Evolutionary conservation across 164 flowering plant genomes (phyloP), one percentile per base, ranked within the genome.

Genomic region (Umbellularia californica): DNA sequence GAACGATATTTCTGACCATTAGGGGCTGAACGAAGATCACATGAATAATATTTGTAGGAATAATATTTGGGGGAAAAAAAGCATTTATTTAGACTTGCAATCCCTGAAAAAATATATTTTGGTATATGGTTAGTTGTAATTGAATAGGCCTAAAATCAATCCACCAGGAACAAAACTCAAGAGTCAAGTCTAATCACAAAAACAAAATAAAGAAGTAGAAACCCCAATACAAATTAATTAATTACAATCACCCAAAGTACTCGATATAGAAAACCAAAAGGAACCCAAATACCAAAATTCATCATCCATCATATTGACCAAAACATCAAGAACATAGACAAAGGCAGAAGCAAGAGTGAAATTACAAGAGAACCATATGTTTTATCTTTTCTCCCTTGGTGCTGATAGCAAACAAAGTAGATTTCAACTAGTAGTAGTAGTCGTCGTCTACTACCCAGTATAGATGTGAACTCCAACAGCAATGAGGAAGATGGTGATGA

Each of bases 401-500:
- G 10, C 47, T 41, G 47, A 6, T 9, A 7, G 47, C 9, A 41
- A 41, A 5, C 47, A 41, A 41, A 9, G 7, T 41, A 41, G 47
- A 41, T 41, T 1, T 17, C 5, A 3, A 55, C 15, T 14, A 19
- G 3, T 55, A 1, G 15, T 52, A 52, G 58, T 41, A 1, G 35
- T 30, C 0, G 35, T 41, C 0, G 10, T 41, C 10, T 7, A 41
- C 69, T 77, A 86, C 0, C 85, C 88, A 0, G 81, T 77, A 74
- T 74, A 66, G 77, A 87, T 87, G 75, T 87, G 93, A 65, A 88
- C 86, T 17, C 69, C 69, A 30, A 67, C 5, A 5, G 69, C 69
- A 2, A 67, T 30, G 50, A 67, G 19, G 69, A 88, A 86, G 72
- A 88, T 80, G 23, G 86, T 82, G 74, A 88, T 75, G 80, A 89